Percentiles rank a stretch among this genome's conserved stretches.
phyloP scores from a whole-genome alignment of 306 rosid species.

The Alnus glutinosa region DNA sequence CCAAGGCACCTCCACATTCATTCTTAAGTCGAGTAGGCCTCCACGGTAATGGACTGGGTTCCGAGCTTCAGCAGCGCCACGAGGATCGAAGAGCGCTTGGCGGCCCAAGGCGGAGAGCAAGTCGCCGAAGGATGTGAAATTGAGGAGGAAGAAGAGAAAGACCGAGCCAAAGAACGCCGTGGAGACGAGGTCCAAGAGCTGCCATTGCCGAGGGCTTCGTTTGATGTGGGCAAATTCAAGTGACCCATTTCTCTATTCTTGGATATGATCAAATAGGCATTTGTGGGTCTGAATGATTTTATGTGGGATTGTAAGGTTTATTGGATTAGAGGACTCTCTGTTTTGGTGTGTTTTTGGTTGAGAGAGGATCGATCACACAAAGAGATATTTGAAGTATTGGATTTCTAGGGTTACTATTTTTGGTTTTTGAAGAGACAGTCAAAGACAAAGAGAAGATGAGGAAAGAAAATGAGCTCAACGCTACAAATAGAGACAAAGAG shows the following conservation, averaged over 20 bases:
- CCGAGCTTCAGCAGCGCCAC: constrained; percentile 63
- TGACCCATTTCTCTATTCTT: constrained; percentile 56
- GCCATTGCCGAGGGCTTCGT: constrained; percentile 80
- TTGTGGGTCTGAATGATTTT: neutral
- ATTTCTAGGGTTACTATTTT: neutral
- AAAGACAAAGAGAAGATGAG: no score
- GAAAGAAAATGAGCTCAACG: no score
- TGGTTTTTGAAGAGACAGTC: neutral
- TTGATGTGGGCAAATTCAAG: constrained; percentile 68
- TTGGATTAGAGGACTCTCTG: no score
- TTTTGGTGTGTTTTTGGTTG: no score
- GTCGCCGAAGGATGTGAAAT: constrained; percentile 81
- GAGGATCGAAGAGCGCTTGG: constrained; percentile 63
- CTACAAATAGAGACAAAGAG: no score
- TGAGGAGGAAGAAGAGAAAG: constrained; percentile 67
- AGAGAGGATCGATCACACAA: neutral
- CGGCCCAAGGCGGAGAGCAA: constrained; percentile 91
- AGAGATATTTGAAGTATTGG: neutral
- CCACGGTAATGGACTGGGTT: constrained; percentile 46
- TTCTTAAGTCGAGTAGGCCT: constrained; percentile 53
- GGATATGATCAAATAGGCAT: constrained; percentile 51
- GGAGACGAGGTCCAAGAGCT: constrained; percentile 64
- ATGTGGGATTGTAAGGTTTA: neutral
- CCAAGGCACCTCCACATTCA: neutral
- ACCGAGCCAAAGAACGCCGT: constrained; percentile 77